Evolutionary conservation across 1,284 basidiomycete species (phyloP), one percentile per base, ranked within the genome.

Genomic region (Pseudozyma flocculosa): DNA sequence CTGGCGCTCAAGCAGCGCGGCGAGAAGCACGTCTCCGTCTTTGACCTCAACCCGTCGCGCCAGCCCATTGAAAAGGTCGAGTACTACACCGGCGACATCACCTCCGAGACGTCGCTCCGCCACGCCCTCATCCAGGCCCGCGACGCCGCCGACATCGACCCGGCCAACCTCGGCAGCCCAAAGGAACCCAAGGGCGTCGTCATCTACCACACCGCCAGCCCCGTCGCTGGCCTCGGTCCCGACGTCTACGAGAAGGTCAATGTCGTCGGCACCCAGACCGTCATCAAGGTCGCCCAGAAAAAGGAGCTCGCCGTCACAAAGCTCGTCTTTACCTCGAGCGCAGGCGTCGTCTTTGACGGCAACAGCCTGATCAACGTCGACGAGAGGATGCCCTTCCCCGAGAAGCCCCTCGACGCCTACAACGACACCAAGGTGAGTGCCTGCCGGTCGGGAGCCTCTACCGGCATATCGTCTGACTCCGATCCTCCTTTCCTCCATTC

Each of bases 181-280:
- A 57, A 53, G 10, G 37, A 42, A 4, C 23, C 11, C 37, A 61
- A 54, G 40, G 62, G 62, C 19, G 59, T 70, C 22, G 68, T 75
- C 38, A 60, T 97, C 57, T 92, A 97, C 68, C 94, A 98, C 79
- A 97, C 93, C 10, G 94, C 93, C 18, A 95, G 93, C 5, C 94
- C 94, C 0, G 73, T 78, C 4, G 85, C 86, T 9, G 88, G 86
- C 23, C 80, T 88, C 43, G 73, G 87, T 81, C 49, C 63, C 9
- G 86, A 86, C 1, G 79, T 97, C 18, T 95, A 91, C 82, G 87
- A 87, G 80, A 90, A 88, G 78, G 94, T 98, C 72, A 98, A 98
- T 75, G 90, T 98, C 7, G 85, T 88, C 29, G 95, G 95, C 18
- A 96, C 94, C 0, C 84, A 85, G 66, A 87, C 88, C 11, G 84